Percentiles rank a stretch among this genome's conserved stretches.
Evolutionary conservation across 2,329 filamentous ascomycete genomes (phyloP).

Genomic region (Aureobasidium sp.): DNA sequence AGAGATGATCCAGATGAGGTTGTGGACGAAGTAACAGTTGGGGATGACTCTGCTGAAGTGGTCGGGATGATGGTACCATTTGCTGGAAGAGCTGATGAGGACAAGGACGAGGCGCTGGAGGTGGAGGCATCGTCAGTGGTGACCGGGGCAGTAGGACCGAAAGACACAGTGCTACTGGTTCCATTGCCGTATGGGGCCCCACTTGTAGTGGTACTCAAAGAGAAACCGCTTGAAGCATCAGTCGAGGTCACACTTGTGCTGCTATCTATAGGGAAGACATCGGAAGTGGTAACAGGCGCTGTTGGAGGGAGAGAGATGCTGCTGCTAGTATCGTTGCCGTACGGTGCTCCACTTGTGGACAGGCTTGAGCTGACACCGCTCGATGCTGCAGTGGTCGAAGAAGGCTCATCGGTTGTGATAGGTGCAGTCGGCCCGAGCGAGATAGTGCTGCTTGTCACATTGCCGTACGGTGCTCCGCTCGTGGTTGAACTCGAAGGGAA

Average conservation of each 20-base stretch:
- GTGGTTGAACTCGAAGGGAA: not conserved
- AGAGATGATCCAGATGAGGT: not conserved
- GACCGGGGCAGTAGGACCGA: not conserved
- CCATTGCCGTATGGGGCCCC: not conserved
- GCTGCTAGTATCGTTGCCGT: not conserved
- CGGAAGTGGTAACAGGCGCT: not conserved
- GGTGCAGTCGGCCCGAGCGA: not conserved
- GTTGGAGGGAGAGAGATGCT: not conserved
- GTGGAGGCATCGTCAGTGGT: not conserved
- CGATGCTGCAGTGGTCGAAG: not conserved
- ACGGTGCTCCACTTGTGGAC: not conserved
- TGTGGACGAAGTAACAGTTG: not conserved
- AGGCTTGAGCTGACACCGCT: not conserved
- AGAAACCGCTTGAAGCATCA: not conserved
- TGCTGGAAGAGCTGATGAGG: not conserved
- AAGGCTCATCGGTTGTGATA: not conserved
- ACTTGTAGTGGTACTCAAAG: not conserved
- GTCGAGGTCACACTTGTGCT: not conserved
- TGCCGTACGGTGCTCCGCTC: not conserved
- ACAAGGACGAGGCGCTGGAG: not conserved
- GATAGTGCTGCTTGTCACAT: not conserved
- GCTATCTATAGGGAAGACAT: not conserved
- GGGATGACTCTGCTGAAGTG: not conserved
- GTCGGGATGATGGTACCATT: not conserved
- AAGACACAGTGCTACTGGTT: not conserved